Evolutionary conservation across 176 grass and related monocot species (phyloP).

Genomic region (Oryza rufipogon): DNA sequence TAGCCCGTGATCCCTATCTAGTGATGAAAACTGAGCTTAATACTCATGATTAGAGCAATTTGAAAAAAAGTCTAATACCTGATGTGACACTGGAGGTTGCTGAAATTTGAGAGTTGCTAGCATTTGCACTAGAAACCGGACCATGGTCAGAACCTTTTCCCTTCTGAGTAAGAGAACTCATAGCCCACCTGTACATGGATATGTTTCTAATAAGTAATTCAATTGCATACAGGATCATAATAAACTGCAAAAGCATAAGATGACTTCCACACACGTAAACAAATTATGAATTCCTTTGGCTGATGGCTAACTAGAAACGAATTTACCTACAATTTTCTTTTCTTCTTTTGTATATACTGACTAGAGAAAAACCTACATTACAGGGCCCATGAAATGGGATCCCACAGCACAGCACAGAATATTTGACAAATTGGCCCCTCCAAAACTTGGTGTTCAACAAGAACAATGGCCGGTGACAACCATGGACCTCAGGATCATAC

Average conservation of each 20-base stretch:
- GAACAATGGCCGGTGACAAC: neutral
- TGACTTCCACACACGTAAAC: neutral
- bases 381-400: neutral
- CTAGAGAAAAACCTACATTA: neutral
- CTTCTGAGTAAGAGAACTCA: slow-evolving; percentile 95
- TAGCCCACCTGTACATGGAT: slow-evolving; percentile 83
- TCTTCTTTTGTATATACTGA: neutral
- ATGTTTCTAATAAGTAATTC: slow-evolving; percentile 35
- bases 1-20: neutral
- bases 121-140: slow-evolving; percentile 68
- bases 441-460: neutral
- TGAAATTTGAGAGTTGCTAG: slow-evolving; percentile 50
- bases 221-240: slow-evolving; percentile 18
- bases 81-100: slow-evolving; percentile 54
- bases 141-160: slow-evolving; percentile 82
- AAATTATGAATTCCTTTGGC: neutral
- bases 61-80: slow-evolving; percentile 56
- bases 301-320: neutral
- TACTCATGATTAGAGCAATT: slow-evolving; percentile 18
- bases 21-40: slow-evolving; percentile 27
- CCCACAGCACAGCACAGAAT: neutral
- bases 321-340: neutral
- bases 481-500: neutral
- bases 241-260: slow-evolving; percentile 7
- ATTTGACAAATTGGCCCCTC: neutral